phyloP scores from a whole-genome alignment of 768 basidiomycete species.

The Hebeloma cylindrosporum region DNA sequence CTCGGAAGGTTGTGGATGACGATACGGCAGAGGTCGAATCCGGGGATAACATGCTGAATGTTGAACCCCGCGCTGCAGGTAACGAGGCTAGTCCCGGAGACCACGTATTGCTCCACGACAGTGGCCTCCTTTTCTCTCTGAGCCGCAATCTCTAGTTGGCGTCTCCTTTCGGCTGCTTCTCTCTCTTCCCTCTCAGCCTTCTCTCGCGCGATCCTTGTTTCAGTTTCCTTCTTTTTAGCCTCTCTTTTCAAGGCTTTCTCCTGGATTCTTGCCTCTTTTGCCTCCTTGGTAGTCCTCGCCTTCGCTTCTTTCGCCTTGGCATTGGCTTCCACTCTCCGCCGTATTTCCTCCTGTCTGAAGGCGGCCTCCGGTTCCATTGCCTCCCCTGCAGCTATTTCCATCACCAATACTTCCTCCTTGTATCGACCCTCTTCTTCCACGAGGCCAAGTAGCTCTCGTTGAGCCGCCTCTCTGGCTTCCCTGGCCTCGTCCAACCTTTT shows the following conservation, averaged over 20 bases:
- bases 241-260: too few species aligned
- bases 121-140: conserved; percentile 38
- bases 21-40: conserved; percentile 53
- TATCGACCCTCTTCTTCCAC: not conserved
- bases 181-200: not conserved
- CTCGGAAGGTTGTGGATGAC: conserved; percentile 45
- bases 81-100: conserved; percentile 47
- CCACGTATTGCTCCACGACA: conserved; percentile 41
- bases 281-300: too few species aligned
- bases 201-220: conserved; percentile 7
- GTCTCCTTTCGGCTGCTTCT: conserved; percentile 6
- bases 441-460: not conserved
- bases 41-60: conserved; percentile 44
- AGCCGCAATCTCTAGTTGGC: conserved; percentile 15
- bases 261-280: too few species aligned
- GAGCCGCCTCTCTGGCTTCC: not conserved
- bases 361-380: conserved; percentile 2
- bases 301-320: too few species aligned
- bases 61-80: conserved; percentile 51
- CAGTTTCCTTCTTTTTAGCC: conserved; percentile 11
- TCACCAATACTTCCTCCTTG: not conserved
- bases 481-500: not conserved
- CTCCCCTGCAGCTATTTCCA: not conserved
- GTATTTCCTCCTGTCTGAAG: conserved; percentile 15
- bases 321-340: too few species aligned